Conservation (phyloP, 1,284 basidiomycete genomes). For the Bjerkandera adusta region DNA sequence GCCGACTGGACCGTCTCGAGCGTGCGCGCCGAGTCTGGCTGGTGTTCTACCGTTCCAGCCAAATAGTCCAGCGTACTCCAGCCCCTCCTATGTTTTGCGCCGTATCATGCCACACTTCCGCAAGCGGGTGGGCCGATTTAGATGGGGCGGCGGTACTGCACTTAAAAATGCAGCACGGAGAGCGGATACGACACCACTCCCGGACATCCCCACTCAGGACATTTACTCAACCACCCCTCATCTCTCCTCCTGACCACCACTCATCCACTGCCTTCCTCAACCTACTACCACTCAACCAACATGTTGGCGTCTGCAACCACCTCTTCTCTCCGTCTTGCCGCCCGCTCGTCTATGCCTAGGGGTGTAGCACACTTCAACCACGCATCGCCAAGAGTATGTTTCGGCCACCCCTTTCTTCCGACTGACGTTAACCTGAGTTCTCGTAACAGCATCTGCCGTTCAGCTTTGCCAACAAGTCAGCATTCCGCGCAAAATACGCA, state of each 20-base stretch:
- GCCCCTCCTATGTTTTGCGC: neutral
- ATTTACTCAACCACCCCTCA: neutral
- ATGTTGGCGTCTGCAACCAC: neutral
- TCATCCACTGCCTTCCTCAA: neutral
- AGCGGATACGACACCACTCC: neutral
- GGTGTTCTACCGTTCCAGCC: neutral
- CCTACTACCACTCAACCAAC: neutral
- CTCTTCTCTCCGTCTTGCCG: neutral
- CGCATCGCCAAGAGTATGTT: slow-evolving; percentile 5
- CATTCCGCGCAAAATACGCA: slow-evolving; percentile 11
- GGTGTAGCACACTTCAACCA: slow-evolving; percentile 8
- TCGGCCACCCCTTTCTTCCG: neutral
- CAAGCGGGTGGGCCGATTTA: neutral
- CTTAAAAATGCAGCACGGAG: neutral
- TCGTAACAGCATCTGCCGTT: slow-evolving; percentile 10
- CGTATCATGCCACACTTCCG: neutral
- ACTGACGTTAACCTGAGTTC: neutral
- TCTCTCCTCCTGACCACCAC: neutral
- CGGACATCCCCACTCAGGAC: slow-evolving; percentile 6
- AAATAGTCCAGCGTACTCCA: neutral
- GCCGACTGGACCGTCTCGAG: neutral
- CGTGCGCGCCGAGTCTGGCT: neutral
- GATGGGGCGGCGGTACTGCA: too few relatives aligned
- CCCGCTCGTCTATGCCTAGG: neutral
- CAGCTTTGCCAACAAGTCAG: slow-evolving; percentile 6